Conservation (phyloP, 371 early-diverging fungal genomes). For the Saksenaea vasiformis region DNA sequence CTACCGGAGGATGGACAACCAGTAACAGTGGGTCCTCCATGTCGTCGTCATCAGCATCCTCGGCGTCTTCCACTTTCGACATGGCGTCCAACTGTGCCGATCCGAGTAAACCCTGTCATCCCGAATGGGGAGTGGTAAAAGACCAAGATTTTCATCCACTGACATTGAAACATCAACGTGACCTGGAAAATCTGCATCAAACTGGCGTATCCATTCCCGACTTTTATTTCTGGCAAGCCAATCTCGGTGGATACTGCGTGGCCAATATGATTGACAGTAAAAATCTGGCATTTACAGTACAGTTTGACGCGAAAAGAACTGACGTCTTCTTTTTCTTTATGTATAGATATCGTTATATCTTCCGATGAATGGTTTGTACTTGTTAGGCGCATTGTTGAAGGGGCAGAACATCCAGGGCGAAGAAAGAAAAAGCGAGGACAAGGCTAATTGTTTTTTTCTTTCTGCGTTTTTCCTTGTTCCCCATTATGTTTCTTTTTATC, state of each 20-base stretch:
- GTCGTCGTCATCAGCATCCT: neutral
- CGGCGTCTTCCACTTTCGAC: neutral
- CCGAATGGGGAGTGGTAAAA: constrained; percentile 51
- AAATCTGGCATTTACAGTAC: neutral
- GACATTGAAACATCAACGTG: constrained; percentile 48
- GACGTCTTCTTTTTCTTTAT: neutral
- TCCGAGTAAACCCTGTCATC: constrained; percentile 40
- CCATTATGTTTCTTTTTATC: neutral
- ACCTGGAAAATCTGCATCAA: constrained; percentile 37
- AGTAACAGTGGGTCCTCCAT: neutral
- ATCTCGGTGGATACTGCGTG: constrained; percentile 52
- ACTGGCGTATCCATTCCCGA: constrained; percentile 33
- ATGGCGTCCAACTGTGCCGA: constrained; percentile 7
- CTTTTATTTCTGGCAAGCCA: constrained; percentile 57
- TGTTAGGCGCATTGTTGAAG: constrained; percentile 43
- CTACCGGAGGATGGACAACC: neutral
- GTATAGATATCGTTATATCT: constrained; percentile 38
- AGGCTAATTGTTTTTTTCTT: neutral
- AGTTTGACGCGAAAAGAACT: neutral
- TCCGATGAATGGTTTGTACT: constrained; percentile 37
- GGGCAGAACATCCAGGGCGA: constrained; percentile 48
- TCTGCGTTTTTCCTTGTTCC: neutral
- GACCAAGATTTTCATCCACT: constrained; percentile 49
- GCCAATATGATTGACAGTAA: constrained; percentile 51
- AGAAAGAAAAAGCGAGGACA: constrained; percentile 34